Base-by-base conservation (phyloP, 345 rosid species). In the Salix brachista region DNA sequence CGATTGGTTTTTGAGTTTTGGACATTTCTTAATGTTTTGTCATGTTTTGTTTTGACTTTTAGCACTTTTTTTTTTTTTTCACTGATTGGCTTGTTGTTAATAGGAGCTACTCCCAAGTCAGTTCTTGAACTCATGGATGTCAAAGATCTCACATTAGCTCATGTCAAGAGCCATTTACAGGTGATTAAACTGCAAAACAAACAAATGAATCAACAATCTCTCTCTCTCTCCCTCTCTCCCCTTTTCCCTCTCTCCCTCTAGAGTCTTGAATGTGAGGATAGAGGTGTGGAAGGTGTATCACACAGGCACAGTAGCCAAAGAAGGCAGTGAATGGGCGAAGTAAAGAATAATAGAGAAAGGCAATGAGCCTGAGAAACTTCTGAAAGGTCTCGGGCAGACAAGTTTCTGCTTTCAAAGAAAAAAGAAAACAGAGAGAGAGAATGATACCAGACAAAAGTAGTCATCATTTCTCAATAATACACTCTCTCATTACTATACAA, bases 141-240 rank as follows among this genome's bases (percentile, higher is more conserved):
- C 66, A 92, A 92, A 79, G 97, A 90, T 87, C 93, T 92, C 73
- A 92, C 95, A 60, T 89, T 92, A 84, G 93, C 97, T 65, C 97
- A 92, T 78, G 97, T 92, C 69, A 92, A 92, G 85, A 90, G 95
- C 86, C 97, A 92, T 87, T 88, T 92, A 84, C 97, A 92, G 97
- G 97, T 90, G 46, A 42, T 42, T 42, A 88, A 56, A 80, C 23
- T 32, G 36, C 41, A 44, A 58, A 64, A 34, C 19, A 69, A 72
- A 1, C 65, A 5, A 52, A 14, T 16, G 42, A 25, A 39, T 19
- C 50, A 70, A 30, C 72, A 46, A 52, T 74, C 23, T 50, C 56
- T 58, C 16, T 67, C 39, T 21, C 26, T 26, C 54, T 14, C 69
- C 32, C 19, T 21, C 30, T 30, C 30, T 30, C 14, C 21, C 42